A percentile compares a stretch with the other conserved stretches of the same genome.
These are phyloP conservation scores for Saturnispora galanensis DNA, from an alignment of 805 yeast genomes.

Conservation along the genomic window DNA sequence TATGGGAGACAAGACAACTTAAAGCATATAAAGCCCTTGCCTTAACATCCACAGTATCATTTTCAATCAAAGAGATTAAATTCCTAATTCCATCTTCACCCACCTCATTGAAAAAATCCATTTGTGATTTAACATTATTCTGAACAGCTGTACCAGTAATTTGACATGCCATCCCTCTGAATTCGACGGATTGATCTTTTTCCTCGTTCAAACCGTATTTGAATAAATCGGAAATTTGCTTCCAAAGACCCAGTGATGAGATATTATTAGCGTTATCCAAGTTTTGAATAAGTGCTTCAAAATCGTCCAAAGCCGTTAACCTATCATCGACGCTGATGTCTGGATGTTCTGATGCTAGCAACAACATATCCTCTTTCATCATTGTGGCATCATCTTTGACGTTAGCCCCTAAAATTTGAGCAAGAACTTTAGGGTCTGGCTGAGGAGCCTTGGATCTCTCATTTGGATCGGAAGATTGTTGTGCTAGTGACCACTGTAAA, in stretches of 20 bases:
- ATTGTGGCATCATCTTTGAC: constrained; percentile 75
- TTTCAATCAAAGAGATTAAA: constrained; percentile 30
- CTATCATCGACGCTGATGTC: constrained; percentile 55
- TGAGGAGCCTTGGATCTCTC: constrained; percentile 52
- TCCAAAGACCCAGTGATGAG: constrained; percentile 76
- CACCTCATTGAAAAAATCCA: constrained; percentile 45
- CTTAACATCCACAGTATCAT: constrained; percentile 26
- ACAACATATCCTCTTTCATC: constrained; percentile 68
- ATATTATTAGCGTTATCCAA: constrained; percentile 91
- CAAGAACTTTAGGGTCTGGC: constrained; percentile 72
- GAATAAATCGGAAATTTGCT: constrained; percentile 33
- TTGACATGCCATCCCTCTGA: constrained; percentile 44
- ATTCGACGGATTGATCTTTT: constrained; percentile 22
- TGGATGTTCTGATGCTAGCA: constrained; percentile 37
- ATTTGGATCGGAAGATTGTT: constrained; percentile 62
- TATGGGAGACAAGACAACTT: constrained; percentile 64
- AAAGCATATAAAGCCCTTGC: constrained; percentile 72
- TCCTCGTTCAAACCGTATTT: constrained; percentile 41
- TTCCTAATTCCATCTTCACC: constrained; percentile 33
- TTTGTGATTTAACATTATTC: constrained; percentile 72
- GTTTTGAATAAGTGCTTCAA: constrained; percentile 89
- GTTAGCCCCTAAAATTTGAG: constrained; percentile 63
- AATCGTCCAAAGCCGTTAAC: constrained; percentile 73
- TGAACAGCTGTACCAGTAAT: constrained; percentile 83
- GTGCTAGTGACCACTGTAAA: constrained; percentile 84